Conservation (phyloP, 2,329 filamentous ascomycete species). For the Aspergillus nomiae region DNA sequence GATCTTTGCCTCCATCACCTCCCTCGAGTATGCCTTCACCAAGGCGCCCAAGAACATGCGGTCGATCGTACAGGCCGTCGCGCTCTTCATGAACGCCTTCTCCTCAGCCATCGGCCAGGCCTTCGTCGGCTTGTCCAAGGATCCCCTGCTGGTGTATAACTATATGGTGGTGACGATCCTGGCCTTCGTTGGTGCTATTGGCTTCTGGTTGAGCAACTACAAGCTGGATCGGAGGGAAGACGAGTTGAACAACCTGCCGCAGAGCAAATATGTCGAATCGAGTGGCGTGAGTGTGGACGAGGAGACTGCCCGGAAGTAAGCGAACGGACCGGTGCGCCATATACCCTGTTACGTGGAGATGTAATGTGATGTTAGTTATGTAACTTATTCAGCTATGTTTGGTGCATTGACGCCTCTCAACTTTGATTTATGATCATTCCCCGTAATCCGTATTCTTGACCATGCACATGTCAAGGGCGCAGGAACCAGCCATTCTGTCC, state of each 20-base stretch:
- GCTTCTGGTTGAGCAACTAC: conserved; percentile 70
- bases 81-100: conserved; percentile 71
- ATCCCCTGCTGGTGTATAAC: conserved; percentile 72
- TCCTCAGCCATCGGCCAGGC: conserved; percentile 71
- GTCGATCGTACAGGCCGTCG: conserved; percentile 69
- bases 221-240: conserved; percentile 70
- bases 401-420: not conserved
- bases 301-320: conserved; percentile 13
- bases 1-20: conserved; percentile 61
- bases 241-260: conserved; percentile 56
- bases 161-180: conserved; percentile 66
- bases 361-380: conserved; percentile 1
- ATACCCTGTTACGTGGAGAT: not conserved
- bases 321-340: not conserved
- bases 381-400: not conserved
- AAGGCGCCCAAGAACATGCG: conserved; percentile 81
- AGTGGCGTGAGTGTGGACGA: conserved; percentile 13
- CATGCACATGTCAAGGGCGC: not conserved
- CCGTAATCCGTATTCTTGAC: not conserved
- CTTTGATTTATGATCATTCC: not conserved
- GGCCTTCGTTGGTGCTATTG: conserved; percentile 61
- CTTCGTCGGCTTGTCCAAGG: conserved; percentile 61
- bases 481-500: not conserved
- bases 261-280: conserved; percentile 21
- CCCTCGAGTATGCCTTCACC: conserved; percentile 75